Percentiles rank a stretch among this genome's conserved stretches.
phyloP scores from a whole-genome alignment of 148 eudicot species.

The Selenicereus undatus region DNA sequence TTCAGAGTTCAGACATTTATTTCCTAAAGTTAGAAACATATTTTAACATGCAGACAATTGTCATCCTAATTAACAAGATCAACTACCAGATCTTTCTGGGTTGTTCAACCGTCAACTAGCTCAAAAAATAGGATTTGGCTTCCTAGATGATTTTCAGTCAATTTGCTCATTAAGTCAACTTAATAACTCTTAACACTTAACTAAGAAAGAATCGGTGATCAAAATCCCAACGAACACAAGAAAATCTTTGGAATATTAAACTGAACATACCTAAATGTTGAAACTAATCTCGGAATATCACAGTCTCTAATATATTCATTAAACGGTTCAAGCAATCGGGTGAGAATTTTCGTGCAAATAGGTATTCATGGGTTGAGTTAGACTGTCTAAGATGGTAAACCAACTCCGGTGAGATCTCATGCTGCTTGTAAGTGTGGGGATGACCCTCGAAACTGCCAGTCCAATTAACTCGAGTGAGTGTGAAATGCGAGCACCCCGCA shows the following conservation, averaged over 20 bases:
- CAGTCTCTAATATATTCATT: conserved; percentile 43
- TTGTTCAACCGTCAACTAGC: too few species aligned
- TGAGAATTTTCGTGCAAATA: conserved; percentile 60
- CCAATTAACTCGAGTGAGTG: conserved; percentile 60
- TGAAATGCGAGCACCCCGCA: conserved; percentile 42
- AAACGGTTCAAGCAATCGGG: conserved; percentile 55
- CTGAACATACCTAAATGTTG: background rate
- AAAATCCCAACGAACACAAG: background rate
- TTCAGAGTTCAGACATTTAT: too few species aligned
- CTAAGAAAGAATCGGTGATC: background rate
- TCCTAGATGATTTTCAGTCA: too few species aligned
- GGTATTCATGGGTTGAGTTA: conserved; percentile 29
- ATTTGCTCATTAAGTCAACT: background rate
- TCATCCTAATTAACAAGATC: too few species aligned
- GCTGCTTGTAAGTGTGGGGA: conserved; percentile 45
- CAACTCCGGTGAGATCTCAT: conserved; percentile 42
- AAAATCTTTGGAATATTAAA: background rate
- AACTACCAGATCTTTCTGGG: too few species aligned
- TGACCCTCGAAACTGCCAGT: conserved; percentile 50
- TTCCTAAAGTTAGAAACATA: too few species aligned
- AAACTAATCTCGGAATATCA: conserved; percentile 48
- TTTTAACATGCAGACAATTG: too few species aligned
- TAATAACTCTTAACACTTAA: too few species aligned
- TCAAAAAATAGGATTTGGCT: too few species aligned
- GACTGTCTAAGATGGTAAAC: conserved; percentile 37